Conservation (phyloP, 257 asterid genomes). For the Nicotiana noctiflora region DNA sequence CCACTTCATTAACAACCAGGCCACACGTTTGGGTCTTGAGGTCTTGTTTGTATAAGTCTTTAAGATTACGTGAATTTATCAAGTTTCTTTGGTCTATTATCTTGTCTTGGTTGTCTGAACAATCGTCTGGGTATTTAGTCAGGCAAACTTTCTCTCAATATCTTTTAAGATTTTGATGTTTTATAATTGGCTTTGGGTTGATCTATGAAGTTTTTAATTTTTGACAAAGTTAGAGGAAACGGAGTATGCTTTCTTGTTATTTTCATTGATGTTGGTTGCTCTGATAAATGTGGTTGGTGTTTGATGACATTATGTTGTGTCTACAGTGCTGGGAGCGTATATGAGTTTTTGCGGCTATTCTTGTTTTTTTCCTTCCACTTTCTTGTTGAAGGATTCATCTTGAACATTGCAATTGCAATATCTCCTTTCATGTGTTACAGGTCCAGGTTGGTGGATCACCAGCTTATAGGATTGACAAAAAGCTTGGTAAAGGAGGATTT, state of each 20-base stretch:
- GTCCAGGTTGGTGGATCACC: conserved; percentile 92
- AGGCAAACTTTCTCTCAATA: not conserved
- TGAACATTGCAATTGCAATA: conserved; percentile 2
- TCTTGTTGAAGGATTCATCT: not conserved
- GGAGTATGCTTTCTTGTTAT: not conserved
- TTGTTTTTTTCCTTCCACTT: not conserved
- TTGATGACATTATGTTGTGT: not conserved
- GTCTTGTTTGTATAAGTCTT: no score
- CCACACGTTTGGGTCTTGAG: no score
- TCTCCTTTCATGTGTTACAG: conserved; percentile 33
- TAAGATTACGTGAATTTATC: not conserved
- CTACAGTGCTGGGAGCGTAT: not conserved
- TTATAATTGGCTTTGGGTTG: not conserved
- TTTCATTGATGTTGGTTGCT: not conserved
- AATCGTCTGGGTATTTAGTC: not conserved
- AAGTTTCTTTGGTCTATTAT: not conserved
- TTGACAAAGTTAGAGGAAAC: not conserved
- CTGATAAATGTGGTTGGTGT: not conserved
- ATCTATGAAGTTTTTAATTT: not conserved
- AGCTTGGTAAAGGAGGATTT: conserved; percentile 92
- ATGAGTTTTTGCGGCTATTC: not conserved
- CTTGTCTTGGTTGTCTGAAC: not conserved
- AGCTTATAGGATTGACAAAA: conserved; percentile 50
- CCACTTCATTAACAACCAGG: no score
- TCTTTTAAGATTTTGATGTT: not conserved